These are phyloP conservation scores for Entrophospora sp. DNA, from an alignment of 192 early-diverging fungal species.

Conservation along the genomic window DNA sequence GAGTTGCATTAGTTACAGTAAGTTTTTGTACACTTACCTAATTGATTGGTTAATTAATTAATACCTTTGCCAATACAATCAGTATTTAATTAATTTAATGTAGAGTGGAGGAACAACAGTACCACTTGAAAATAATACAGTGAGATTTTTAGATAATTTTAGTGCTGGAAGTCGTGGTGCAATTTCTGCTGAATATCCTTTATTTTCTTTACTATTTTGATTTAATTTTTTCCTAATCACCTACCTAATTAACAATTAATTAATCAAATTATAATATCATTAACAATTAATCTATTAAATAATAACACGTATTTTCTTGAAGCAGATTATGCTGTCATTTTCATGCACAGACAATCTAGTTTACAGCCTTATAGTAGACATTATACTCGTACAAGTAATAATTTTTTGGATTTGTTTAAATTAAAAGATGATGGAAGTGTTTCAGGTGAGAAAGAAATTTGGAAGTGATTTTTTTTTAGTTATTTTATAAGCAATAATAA, in stretches of 20 bases:
- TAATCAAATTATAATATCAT: too few relatives aligned
- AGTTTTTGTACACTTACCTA: not conserved
- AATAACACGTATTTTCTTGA: conserved; percentile 53
- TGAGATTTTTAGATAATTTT: conserved; percentile 99
- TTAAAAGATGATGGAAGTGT: conserved; percentile 49
- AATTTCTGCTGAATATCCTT: conserved; percentile 77
- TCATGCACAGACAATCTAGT: conserved; percentile 87
- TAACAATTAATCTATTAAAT: not conserved
- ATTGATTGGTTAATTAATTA: too few relatives aligned
- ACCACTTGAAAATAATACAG: conserved; percentile 90
- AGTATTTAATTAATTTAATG: not conserved
- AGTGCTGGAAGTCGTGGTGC: conserved; percentile 92
- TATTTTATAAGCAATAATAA: too few relatives aligned
- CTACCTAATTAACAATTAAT: too few relatives aligned
- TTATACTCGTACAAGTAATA: conserved; percentile 69
- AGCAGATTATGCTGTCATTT: conserved; percentile 90
- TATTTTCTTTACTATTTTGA: not conserved
- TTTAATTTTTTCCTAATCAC: too few relatives aligned
- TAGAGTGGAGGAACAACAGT: conserved; percentile 93
- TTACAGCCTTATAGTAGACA: conserved; percentile 89
- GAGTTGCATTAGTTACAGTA: conserved; percentile 86
- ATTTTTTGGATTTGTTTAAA: conserved; percentile 79
- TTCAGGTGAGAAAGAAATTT: conserved; percentile 33
- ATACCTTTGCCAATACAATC: too few relatives aligned
- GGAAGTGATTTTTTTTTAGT: too few relatives aligned